These are phyloP conservation scores for Tephrocybe sp. DNA, from an alignment of 768 basidiomycete species.

Conservation along the genomic window DNA sequence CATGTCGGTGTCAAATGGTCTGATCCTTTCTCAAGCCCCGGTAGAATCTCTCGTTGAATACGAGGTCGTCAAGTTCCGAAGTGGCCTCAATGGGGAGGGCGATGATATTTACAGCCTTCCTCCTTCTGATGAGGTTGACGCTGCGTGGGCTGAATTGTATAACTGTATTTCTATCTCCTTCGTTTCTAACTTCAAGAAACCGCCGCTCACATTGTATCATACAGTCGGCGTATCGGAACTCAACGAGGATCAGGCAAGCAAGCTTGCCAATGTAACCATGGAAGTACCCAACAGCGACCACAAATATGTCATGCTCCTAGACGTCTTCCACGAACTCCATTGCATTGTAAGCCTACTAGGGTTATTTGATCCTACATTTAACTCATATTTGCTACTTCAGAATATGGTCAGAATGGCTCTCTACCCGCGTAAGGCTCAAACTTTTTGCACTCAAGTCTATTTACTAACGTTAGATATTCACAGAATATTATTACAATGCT, in stretches of 20 bases:
- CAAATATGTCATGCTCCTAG: slow-evolving; percentile 11
- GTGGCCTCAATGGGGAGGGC: slow-evolving; percentile 8
- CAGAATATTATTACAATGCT: slow-evolving; percentile 6
- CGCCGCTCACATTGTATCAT: not conserved
- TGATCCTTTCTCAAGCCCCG: slow-evolving; percentile 2
- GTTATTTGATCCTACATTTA: not conserved
- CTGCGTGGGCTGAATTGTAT: slow-evolving; percentile 10
- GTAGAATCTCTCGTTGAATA: slow-evolving; percentile 8
- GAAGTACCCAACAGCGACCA: slow-evolving; percentile 9
- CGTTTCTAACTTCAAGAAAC: not conserved
- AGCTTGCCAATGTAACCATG: slow-evolving; percentile 9
- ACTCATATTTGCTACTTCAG: not conserved
- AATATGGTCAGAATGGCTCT: slow-evolving; percentile 13
- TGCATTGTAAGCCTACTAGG: slow-evolving; percentile 4
- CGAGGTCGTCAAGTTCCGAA: slow-evolving; percentile 11
- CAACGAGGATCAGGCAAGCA: slow-evolving; percentile 3
- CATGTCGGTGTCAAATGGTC: not conserved
- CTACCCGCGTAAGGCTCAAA: slow-evolving; percentile 3
- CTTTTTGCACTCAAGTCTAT: not conserved
- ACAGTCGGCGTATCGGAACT: slow-evolving; percentile 11
- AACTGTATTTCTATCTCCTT: slow-evolving; percentile 1
- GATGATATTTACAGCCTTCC: slow-evolving; percentile 12
- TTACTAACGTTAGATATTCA: not conserved
- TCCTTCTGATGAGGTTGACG: slow-evolving; percentile 12
- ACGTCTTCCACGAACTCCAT: slow-evolving; percentile 14